Conservation (phyloP, 805 yeast genomes). For the Debaryomyces prosopidis region DNA sequence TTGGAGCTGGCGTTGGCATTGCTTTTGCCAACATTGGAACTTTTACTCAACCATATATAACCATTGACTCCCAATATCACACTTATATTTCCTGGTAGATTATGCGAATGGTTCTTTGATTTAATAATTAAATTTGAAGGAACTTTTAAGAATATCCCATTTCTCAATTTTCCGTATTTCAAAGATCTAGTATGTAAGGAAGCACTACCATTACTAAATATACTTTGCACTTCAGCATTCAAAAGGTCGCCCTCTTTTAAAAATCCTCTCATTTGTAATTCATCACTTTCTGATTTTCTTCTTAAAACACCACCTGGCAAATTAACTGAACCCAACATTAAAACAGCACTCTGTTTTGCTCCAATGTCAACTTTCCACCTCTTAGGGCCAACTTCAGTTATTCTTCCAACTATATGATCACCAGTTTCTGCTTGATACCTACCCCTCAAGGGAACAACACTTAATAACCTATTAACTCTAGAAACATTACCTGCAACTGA, state of each 20-base stretch:
- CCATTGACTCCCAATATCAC: slow-evolving; percentile 94
- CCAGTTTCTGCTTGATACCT: slow-evolving; percentile 94
- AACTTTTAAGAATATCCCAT: slow-evolving; percentile 79
- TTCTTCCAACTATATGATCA: slow-evolving; percentile 91
- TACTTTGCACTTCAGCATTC: slow-evolving; percentile 93
- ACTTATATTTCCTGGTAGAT: slow-evolving; percentile 92
- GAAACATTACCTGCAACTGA: slow-evolving; percentile 91
- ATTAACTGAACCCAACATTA: slow-evolving; percentile 93
- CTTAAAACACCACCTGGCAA: slow-evolving; percentile 96
- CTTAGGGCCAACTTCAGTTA: slow-evolving; percentile 89
- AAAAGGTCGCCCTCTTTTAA: slow-evolving; percentile 94
- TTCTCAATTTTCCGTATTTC: slow-evolving; percentile 91
- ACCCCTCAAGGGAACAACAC: slow-evolving; percentile 84
- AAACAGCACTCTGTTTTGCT: slow-evolving; percentile 86
- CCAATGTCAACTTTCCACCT: slow-evolving; percentile 98
- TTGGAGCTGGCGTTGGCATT: slow-evolving; percentile 19
- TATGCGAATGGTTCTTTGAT: slow-evolving; percentile 83
- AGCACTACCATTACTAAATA: slow-evolving; percentile 88
- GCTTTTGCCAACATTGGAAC: slow-evolving; percentile 31
- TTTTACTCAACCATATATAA: slow-evolving; percentile 85
- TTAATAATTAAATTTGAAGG: slow-evolving; percentile 83
- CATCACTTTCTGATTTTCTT: slow-evolving; percentile 93
- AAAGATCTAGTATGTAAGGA: slow-evolving; percentile 93
- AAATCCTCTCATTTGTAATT: slow-evolving; percentile 91
- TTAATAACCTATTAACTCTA: slow-evolving; percentile 80